Evolutionary conservation across 2,329 filamentous ascomycete species (phyloP).

Genomic region (Arthrobotrys musiformis): DNA sequence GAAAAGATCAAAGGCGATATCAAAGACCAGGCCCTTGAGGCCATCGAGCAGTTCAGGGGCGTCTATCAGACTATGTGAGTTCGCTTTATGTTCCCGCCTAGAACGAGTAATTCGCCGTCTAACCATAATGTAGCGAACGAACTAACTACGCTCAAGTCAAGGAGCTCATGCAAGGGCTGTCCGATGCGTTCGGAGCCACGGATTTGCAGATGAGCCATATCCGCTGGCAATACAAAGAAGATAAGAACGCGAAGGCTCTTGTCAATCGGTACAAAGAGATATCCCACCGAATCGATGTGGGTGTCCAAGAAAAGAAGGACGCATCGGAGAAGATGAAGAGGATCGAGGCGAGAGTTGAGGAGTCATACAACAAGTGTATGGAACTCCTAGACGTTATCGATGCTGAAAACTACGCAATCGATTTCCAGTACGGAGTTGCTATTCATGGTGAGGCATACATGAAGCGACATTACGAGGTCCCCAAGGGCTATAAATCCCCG

Average conservation of each 20-base stretch:
- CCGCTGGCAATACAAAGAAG: not conserved
- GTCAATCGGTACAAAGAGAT: not conserved
- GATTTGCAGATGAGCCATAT: conserved; percentile 7
- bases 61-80: conserved; percentile 15
- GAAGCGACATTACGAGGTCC: conserved; percentile 20
- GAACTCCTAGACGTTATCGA: conserved; percentile 16
- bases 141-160: conserved; percentile 3
- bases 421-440: conserved; percentile 34
- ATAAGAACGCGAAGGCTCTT: not conserved
- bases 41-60: conserved; percentile 16
- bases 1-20: conserved; percentile 7
- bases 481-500: conserved; percentile 4
- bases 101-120: not conserved
- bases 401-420: not conserved
- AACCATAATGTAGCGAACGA: not conserved
- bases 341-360: conserved; percentile 7
- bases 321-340: conserved; percentile 2
- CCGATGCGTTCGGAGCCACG: not conserved
- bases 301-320: not conserved
- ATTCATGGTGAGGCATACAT: conserved; percentile 37
- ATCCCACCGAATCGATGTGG: not conserved
- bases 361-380: conserved; percentile 22
- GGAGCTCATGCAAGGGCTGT: not conserved
- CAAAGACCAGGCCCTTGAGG: conserved; percentile 14
- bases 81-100: not conserved